A percentile compares a stretch with the other conserved stretches of the same genome.
Evolutionary conservation across 169 alveolate species (phyloP).

Genomic region (Cryptosporidium bovis): DNA sequence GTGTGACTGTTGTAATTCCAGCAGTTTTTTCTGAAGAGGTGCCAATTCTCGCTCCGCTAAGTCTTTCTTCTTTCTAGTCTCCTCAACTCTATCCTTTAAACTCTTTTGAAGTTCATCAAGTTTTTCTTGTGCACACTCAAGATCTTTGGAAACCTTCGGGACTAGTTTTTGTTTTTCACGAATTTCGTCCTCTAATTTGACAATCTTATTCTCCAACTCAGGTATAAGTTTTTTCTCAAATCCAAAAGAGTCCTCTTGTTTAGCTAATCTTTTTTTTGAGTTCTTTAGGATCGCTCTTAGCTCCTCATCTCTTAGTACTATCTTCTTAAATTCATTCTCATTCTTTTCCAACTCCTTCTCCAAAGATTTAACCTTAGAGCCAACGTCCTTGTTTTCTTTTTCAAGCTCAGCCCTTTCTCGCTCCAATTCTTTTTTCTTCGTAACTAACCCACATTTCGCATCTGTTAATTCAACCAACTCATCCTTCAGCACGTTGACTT

Average conservation of each 20-base stretch:
- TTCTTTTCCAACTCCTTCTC: slow-evolving; percentile 77
- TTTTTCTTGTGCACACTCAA: slow-evolving; percentile 55
- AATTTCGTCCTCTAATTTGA: slow-evolving; percentile 10
- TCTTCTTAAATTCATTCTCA: slow-evolving; percentile 80
- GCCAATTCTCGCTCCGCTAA: slow-evolving; percentile 54
- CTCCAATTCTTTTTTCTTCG: slow-evolving; percentile 79
- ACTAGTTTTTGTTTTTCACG: slow-evolving; percentile 19
- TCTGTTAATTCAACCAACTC: slow-evolving; percentile 76
- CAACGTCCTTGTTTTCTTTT: slow-evolving; percentile 79
- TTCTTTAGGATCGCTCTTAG: slow-evolving; percentile 81
- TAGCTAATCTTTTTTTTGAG: slow-evolving; percentile 80
- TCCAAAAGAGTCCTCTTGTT: slow-evolving; percentile 27
- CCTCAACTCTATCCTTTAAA: slow-evolving; percentile 45
- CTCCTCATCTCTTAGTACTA: slow-evolving; percentile 83
- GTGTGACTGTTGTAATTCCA: slow-evolving; percentile 21
- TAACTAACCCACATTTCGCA: slow-evolving; percentile 76
- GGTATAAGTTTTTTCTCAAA: slow-evolving; percentile 38
- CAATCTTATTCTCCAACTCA: slow-evolving; percentile 36
- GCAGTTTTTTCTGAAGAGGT: slow-evolving; percentile 31
- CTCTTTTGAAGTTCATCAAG: slow-evolving; percentile 29
- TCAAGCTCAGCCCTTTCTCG: slow-evolving; percentile 77
- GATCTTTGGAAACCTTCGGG: slow-evolving; percentile 48
- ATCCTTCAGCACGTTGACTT: slow-evolving; percentile 71
- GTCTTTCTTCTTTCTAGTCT: slow-evolving; percentile 57
- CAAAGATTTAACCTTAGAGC: slow-evolving; percentile 55